Base-by-base conservation (phyloP, 2,329 filamentous ascomycete genomes). In the Neophaeococcomyces mojaviensis region DNA sequence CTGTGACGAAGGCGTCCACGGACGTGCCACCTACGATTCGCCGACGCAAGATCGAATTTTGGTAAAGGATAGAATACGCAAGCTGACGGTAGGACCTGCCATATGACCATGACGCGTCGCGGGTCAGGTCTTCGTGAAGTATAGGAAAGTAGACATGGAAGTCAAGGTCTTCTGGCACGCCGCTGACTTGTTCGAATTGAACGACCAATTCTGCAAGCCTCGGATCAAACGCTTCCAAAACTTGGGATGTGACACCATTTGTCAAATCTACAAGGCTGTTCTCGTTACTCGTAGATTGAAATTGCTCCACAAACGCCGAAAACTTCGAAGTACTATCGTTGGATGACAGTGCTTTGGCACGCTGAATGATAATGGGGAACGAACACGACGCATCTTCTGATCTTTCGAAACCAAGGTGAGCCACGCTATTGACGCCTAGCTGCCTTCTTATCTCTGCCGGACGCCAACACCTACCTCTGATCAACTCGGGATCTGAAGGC, bases 101-200 rank as follows among this genome's bases (percentile, higher is more conserved):
- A 47, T 73, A 66, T 44, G 71, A 68, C 78, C 79, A 82, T 13
- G 76, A 74, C 55, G 72, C 80, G 35, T 71, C 70, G 24, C 72
- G 70, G n/a, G 61, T 58, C 15, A 73, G 72, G 47, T 71, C 73
- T 51, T 83, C 79, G 8, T 80, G 64, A 0, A 88, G 61, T 18
- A 82, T 70, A 0, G 82, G 81, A 1, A 88, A 69, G 59, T 83
- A 89, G 10, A 86, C 71, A 33, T 72, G 64, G 10, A 64, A 56
- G 1, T 53, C 48, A 2, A 61, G 50, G 2, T 46, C 47, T 15
- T 43, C 33, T 4, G 54, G 31, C 15, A 8, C 13, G 37, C 55
- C 52, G 12, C 15, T 7, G 18, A 13, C 15, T 10, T 37, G 19
- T 4, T 56, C 44, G 36, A 60, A 51, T 51, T 77, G 69, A 49